A percentile compares a stretch with the other conserved stretches of the same genome.
These are phyloP conservation scores for Psilocybe azurescens DNA, from an alignment of 768 basidiomycete species.

Conservation along the genomic window DNA sequence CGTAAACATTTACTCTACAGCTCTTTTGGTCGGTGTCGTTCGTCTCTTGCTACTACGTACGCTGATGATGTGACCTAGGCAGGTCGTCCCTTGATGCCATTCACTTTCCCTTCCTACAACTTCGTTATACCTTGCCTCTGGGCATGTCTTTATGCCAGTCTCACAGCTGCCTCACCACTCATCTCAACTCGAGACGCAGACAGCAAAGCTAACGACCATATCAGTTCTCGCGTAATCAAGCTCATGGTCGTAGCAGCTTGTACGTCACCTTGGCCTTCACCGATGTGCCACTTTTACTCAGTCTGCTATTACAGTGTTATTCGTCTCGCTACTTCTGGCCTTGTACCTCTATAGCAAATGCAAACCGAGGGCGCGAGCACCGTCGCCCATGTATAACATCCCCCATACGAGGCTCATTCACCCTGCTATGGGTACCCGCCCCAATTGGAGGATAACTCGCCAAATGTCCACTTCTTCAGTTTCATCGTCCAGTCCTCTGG, in stretches of 20 bases:
- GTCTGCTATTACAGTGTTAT: constrained; percentile 5
- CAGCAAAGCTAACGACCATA: neutral
- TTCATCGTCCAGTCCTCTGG: neutral
- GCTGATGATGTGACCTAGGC: too few species aligned
- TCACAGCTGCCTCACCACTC: neutral
- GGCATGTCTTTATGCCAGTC: neutral
- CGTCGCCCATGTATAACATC: neutral
- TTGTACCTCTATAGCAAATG: constrained; percentile 15
- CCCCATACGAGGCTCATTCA: neutral
- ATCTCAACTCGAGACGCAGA: neutral
- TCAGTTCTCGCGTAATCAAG: constrained; percentile 5
- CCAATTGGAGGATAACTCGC: neutral
- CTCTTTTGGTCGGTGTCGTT: too few species aligned
- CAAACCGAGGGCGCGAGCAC: neutral
- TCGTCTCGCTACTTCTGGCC: neutral
- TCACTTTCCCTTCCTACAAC: neutral
- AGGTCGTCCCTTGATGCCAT: neutral
- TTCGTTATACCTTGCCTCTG: neutral
- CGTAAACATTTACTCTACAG: too few species aligned
- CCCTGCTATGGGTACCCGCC: neutral
- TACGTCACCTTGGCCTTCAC: constrained; percentile 2
- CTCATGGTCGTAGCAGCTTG: constrained; percentile 16
- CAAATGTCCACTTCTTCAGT: neutral
- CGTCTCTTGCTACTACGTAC: too few species aligned
- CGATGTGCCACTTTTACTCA: neutral